These are phyloP conservation scores for Caryopteris hybrid DNA, from an alignment of 305 asterid species.

Conservation along the genomic window DNA sequence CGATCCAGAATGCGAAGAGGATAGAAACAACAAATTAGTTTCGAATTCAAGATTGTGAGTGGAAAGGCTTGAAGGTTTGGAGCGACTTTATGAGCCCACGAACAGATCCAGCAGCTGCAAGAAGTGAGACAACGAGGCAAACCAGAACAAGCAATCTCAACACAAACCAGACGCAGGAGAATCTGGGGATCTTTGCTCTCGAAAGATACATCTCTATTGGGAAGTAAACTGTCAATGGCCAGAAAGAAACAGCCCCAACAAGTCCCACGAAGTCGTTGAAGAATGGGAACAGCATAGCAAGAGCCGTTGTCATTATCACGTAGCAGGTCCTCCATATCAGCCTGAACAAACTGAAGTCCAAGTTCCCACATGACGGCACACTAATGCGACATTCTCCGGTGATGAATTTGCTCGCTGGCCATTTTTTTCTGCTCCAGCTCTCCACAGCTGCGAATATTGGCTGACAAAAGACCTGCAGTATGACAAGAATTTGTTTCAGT, in stretches of 20 bases:
- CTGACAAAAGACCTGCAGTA: constrained; percentile 38
- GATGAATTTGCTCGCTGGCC: constrained; percentile 26
- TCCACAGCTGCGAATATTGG: constrained; percentile 47
- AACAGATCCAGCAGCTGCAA: constrained; percentile 61
- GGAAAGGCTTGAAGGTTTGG: constrained; percentile 22
- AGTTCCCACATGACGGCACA: constrained; percentile 9
- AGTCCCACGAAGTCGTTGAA: constrained; percentile 53
- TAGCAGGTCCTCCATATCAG: constrained; percentile 40
- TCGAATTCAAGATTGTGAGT: constrained; percentile 15
- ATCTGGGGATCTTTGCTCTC: constrained; percentile 25
- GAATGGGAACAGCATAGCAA: constrained; percentile 50
- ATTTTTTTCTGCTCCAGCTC: constrained; percentile 17
- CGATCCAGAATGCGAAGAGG: too few relatives aligned
- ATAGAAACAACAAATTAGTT: background rate
- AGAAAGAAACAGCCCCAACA: constrained; percentile 41
- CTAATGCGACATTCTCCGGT: constrained; percentile 16
- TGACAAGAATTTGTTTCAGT: too few relatives aligned
- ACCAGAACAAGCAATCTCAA: constrained; percentile 30
- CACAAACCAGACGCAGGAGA: constrained; percentile 36
- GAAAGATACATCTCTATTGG: constrained; percentile 50
- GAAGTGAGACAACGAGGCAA: constrained; percentile 50
- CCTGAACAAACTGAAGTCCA: constrained; percentile 30
- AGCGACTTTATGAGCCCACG: constrained; percentile 40
- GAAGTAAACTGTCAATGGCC: constrained; percentile 43
- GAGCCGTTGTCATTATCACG: constrained; percentile 29